Evolutionary conservation across 1,284 basidiomycete species (phyloP), one percentile per base, ranked within the genome.

Genomic region (Lentinula novae-zelandiae): DNA sequence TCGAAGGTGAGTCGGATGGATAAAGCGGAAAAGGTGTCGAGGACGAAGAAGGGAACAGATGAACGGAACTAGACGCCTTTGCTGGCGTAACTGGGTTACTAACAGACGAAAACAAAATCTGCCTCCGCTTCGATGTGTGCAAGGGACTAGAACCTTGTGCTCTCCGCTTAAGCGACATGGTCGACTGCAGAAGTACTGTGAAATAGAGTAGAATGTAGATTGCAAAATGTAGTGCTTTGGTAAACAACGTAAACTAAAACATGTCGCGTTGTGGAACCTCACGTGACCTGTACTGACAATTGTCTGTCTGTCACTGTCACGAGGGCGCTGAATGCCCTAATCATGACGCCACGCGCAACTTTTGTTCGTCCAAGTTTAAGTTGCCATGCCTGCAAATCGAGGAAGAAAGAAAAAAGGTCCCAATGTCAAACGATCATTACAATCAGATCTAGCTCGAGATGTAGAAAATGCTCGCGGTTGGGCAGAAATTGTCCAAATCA

Each of bases 1-100:
- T 85, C 6, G 80, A 76, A 0, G 83, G 83, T 0, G 82, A 83
- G 69, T 85, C 83, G 8, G 71, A 74, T 10, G 82, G 80, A 4
- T 44, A 49, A 39, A 50, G 42, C 22, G 64, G 60, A 53, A 60
- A 65, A 10, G 57, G 53, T 44, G 63, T 56, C 7, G 48, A 53
- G n/a, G 61, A 46, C 31, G 61, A 62, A 22, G 46, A 38, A 38
- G 61, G 31, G 17, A 46, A 46, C n/a, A 10, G 17, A 46, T 48
- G 39, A 44, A 33, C 4, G 34, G 54, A 39, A 50, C 20, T 33
- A n/a, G 38, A 15, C n/a, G 46, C n/a, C 50, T 56, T 60, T 13
- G 53, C 53, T 55, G 61, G 61, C 3, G 52, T 58, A 31, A 48
- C 46, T 12, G 53, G 60, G 36, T 40, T 22, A 36, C 55, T 61